Percentiles rank a stretch among this genome's conserved stretches.
phyloP scores from a whole-genome alignment of 2,329 filamentous ascomycete species.

The Fusarium cicatricum region DNA sequence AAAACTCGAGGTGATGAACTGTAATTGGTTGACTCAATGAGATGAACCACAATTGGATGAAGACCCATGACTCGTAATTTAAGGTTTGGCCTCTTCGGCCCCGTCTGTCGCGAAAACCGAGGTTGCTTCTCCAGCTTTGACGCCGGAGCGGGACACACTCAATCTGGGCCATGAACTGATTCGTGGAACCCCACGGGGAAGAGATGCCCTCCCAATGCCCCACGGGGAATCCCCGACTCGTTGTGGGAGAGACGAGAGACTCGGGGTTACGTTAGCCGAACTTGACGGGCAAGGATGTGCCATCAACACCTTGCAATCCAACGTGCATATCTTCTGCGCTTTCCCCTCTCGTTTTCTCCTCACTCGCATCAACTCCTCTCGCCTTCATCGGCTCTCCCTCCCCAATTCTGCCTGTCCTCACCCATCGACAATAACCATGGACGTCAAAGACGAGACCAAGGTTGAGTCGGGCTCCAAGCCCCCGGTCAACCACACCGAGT shows the following conservation, averaged over 20 bases:
- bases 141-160: background rate
- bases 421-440: slow-evolving; percentile 15
- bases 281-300: background rate
- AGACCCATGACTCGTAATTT: too few relatives aligned
- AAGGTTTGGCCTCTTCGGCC: too few relatives aligned
- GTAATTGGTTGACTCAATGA: too few relatives aligned
- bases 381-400: background rate
- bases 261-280: background rate
- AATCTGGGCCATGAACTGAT: slow-evolving; percentile 15
- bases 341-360: background rate
- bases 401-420: background rate
- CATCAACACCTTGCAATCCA: slow-evolving; percentile 19
- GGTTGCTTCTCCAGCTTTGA: too few relatives aligned
- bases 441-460: slow-evolving; percentile 17
- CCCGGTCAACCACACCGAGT: slow-evolving; percentile 36
- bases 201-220: background rate
- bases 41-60: too few relatives aligned
- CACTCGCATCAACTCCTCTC: background rate
- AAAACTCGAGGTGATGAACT: too few relatives aligned
- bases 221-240: background rate
- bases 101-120: too few relatives aligned
- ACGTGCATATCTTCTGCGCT: slow-evolving; percentile 17
- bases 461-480: slow-evolving; percentile 23
- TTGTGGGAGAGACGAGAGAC: background rate
- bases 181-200: slow-evolving; percentile 31